phyloP scores from a whole-genome alignment of 2,329 filamentous ascomycete genomes.

The Dichotomopilus funicola region DNA sequence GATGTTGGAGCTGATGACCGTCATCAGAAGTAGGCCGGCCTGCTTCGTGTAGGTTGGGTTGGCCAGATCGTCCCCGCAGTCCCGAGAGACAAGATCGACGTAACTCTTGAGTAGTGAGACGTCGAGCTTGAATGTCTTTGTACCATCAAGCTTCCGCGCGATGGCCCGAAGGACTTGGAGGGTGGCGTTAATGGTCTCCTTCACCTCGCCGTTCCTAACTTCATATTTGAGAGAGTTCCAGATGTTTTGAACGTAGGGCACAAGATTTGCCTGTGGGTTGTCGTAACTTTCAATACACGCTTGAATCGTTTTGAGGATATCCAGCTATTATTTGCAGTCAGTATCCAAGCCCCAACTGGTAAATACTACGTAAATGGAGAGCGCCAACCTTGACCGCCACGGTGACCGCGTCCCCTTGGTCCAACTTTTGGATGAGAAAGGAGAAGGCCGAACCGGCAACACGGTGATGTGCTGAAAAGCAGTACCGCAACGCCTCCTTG shows the following conservation, averaged over 20 bases:
- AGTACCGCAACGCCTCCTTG: slow-evolving; percentile 46
- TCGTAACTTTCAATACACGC: slow-evolving; percentile 47
- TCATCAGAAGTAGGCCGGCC: slow-evolving; percentile 47
- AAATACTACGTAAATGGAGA: no score
- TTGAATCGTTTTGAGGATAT: slow-evolving; percentile 50
- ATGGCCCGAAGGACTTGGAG: slow-evolving; percentile 48
- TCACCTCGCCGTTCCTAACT: slow-evolving; percentile 54
- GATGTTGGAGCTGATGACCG: slow-evolving; percentile 43
- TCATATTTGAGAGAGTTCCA: slow-evolving; percentile 59
- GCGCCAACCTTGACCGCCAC: slow-evolving; percentile 48
- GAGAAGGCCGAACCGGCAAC: slow-evolving; percentile 43
- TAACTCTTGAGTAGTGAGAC: slow-evolving; percentile 31
- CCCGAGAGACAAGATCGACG: slow-evolving; percentile 42
- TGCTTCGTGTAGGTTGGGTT: slow-evolving; percentile 47
- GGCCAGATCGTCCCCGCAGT: slow-evolving; percentile 47
- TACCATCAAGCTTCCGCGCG: slow-evolving; percentile 38
- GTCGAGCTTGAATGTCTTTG: slow-evolving; percentile 17
- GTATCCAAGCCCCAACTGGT: neutral
- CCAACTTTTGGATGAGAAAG: slow-evolving; percentile 50
- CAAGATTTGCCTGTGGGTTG: slow-evolving; percentile 40
- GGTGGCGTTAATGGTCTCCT: slow-evolving; percentile 51
- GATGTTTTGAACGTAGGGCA: slow-evolving; percentile 44
- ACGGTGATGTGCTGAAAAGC: slow-evolving; percentile 45
- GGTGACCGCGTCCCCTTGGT: slow-evolving; percentile 52
- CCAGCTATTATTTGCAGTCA: slow-evolving; percentile 33